phyloP scores from a whole-genome alignment of 805 yeast genomes.

The Teunomyces atbi region DNA sequence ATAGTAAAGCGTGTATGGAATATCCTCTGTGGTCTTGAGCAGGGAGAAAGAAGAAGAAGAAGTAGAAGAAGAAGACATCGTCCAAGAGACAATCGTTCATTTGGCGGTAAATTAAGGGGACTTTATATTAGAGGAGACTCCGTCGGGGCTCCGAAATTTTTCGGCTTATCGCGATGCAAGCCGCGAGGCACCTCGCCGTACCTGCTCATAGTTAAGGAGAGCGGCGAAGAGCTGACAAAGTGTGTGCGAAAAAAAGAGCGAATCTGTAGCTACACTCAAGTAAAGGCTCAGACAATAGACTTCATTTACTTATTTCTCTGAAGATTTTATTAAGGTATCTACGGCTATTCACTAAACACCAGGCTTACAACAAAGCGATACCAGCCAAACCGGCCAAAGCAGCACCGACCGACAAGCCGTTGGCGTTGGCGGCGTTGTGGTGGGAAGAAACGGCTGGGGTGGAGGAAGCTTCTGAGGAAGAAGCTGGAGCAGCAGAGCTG shows the following conservation, averaged over 20 bases:
- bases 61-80: not conserved
- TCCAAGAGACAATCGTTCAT: no score
- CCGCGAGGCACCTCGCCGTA: no score
- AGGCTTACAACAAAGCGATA: slow-evolving; percentile 18
- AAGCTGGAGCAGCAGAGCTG: not conserved
- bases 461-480: slow-evolving; percentile 2
- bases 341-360: slow-evolving; percentile 1
- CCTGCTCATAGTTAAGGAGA: no score
- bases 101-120: no score
- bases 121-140: no score
- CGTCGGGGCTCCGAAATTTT: not conserved
- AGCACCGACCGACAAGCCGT: slow-evolving; percentile 22
- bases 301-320: not conserved
- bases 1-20: slow-evolving; percentile 47
- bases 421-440: slow-evolving; percentile 16
- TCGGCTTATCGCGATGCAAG: no score
- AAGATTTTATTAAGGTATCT: not conserved
- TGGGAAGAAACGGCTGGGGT: slow-evolving; percentile 8
- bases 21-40: slow-evolving; percentile 5
- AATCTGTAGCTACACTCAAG: no score
- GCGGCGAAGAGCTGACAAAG: no score
- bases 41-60: not conserved
- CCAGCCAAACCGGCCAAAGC: slow-evolving; percentile 25
- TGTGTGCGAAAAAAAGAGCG: no score
- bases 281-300: no score